Evolutionary conservation across 805 yeast species (phyloP).

Genomic region (Kodamaea laetipori): DNA sequence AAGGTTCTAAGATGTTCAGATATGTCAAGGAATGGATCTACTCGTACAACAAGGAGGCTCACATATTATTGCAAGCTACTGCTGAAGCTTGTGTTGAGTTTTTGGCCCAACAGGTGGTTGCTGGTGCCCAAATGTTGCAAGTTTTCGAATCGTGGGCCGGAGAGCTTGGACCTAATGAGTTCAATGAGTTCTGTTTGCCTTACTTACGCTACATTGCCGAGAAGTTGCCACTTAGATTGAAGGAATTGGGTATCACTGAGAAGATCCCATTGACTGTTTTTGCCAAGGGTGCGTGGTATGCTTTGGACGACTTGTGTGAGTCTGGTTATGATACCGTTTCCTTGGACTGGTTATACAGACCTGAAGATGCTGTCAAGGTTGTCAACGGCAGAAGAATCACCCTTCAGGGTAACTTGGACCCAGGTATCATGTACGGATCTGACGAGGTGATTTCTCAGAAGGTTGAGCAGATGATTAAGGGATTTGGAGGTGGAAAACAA

Average conservation of each 20-base stretch:
- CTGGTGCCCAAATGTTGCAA: constrained; percentile 98
- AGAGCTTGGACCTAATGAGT: constrained; percentile 88
- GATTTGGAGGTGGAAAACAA: constrained; percentile 93
- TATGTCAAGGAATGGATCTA: constrained; percentile 92
- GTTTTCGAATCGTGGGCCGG: constrained; percentile 99
- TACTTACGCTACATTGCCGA: constrained; percentile 75
- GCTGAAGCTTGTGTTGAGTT: constrained; percentile 92
- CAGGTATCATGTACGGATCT: constrained; percentile 91
- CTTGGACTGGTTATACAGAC: constrained; percentile 88
- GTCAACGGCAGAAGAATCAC: constrained; percentile 73
- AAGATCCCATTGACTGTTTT: constrained; percentile 84
- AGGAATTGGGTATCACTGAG: constrained; percentile 70
- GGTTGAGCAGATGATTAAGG: constrained; percentile 84
- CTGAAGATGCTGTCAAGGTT: constrained; percentile 77
- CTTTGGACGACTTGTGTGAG: constrained; percentile 79
- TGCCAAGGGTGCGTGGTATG: constrained; percentile 97
- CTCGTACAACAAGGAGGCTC: constrained; percentile 71
- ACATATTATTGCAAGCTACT: constrained; percentile 68
- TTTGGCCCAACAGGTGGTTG: constrained; percentile 89
- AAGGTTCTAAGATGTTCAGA: constrained; percentile 88
- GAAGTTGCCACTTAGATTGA: constrained; percentile 66
- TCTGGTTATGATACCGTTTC: constrained; percentile 87
- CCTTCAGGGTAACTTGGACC: constrained; percentile 94
- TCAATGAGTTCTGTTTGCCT: constrained; percentile 85
- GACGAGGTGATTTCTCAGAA: constrained; percentile 76